Base-by-base conservation (phyloP, 2,329 filamentous ascomycete species). In the Claviceps africana region DNA sequence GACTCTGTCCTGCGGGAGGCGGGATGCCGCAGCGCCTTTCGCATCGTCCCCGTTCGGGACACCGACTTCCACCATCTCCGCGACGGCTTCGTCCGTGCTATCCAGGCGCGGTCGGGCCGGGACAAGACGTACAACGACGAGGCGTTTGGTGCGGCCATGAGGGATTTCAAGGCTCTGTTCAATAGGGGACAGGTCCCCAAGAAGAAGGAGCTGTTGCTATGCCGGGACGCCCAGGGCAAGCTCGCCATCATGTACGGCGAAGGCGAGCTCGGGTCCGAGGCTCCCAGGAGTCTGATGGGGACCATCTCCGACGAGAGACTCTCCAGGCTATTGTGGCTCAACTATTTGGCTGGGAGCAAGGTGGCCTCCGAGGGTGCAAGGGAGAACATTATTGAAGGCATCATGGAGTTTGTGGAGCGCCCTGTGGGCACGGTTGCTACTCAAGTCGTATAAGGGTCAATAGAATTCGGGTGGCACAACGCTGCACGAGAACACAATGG, bases 21-120 rank as follows among this genome's bases (percentile, higher is more conserved):
- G 3, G 77, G 81, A 0, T 79, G 91, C n/a, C 74, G 88, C 51
- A 91, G 83, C 28, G 79, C 83, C 0, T 82, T 95, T 70, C 79
- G 91, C 46, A 85, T 98, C 56, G 82, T 91, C 2, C 93, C 93
- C 0, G 89, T 88, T n/a, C 78, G 88, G 39, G 89, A 94, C 67
- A 98, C 93, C 19, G 90, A 97, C 67, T 97, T 96, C 68, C 81
- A 84, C 58, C 93, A 98, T 66, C 69, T 98, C 56, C 81, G 91
- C 42, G 93, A 98, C 64, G 93, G 87, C 1, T 94, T 90, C 72
- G 87, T 96, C 54, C 80, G 89, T 6, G 86, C 87, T 22, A 85
- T 98, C 57, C 86, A 86, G 51, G 83, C 79, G 9, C 81, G 85
- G 35, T 83, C 85, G 2, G 75, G 82, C 56, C 73, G 75, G 22